Conservation (phyloP, 2,329 filamentous ascomycete genomes). For the Harringtonia lauricola region DNA sequence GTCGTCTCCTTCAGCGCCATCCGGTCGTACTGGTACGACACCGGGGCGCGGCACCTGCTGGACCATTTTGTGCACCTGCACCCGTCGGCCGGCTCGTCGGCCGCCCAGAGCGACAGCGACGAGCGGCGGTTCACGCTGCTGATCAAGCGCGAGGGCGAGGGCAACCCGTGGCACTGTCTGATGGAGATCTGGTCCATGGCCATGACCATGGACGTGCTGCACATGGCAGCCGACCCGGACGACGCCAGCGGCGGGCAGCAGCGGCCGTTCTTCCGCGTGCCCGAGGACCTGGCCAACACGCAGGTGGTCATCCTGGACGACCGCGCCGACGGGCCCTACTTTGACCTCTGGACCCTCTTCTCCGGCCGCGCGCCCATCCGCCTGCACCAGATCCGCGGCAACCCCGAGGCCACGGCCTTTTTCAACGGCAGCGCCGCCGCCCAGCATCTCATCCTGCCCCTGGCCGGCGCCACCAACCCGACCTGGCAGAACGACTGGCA, state of each 20-base stretch:
- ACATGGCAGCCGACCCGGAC: slow-evolving; percentile 5
- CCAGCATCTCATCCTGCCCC: slow-evolving; percentile 25
- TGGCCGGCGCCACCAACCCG: slow-evolving; percentile 28
- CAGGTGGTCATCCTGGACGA: slow-evolving; percentile 24
- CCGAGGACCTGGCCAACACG: slow-evolving; percentile 6
- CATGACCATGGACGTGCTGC: slow-evolving; percentile 12
- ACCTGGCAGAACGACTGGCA: slow-evolving; percentile 30
- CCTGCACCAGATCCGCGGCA: slow-evolving; percentile 12
- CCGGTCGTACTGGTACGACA: slow-evolving; percentile 10
- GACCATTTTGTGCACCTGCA: slow-evolving; percentile 3
- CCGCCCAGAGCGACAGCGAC: not conserved
- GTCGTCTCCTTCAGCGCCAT: slow-evolving; percentile 2
- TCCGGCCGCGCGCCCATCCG: slow-evolving; percentile 19
- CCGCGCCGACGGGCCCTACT: slow-evolving; percentile 21
- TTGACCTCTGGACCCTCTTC: slow-evolving; percentile 26
- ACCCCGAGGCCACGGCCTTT: not conserved
- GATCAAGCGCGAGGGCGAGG: slow-evolving; percentile 10
- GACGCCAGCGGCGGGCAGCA: not conserved
- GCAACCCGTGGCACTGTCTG: slow-evolving; percentile 11
- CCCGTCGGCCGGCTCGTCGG: not conserved
- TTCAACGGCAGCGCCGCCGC: slow-evolving; percentile 3
- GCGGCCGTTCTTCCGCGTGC: slow-evolving; percentile 1
- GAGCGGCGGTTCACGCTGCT: slow-evolving; percentile 4
- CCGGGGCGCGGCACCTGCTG: slow-evolving; percentile 8
- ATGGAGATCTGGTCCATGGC: slow-evolving; percentile 12